These are phyloP conservation scores for Schwanniomyces polymorphus DNA, from an alignment of 805 yeast genomes.

Conservation along the genomic window DNA sequence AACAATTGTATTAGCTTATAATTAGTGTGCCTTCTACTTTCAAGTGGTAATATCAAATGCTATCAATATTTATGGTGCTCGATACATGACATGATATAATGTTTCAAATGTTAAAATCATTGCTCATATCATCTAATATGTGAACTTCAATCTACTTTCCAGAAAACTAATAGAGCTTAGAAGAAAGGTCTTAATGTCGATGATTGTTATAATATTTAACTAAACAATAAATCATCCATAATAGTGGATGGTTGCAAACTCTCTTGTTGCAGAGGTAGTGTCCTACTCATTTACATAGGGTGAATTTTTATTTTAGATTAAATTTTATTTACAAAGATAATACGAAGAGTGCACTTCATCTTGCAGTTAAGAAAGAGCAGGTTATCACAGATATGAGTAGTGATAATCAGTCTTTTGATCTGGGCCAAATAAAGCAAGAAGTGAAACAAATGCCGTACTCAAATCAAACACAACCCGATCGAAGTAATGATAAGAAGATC, in stretches of 20 bases:
- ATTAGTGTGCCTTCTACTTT: too few relatives aligned
- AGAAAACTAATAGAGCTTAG: too few relatives aligned
- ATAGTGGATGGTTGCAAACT: neutral
- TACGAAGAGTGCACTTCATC: neutral
- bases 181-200: too few relatives aligned
- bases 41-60: too few relatives aligned
- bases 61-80: too few relatives aligned
- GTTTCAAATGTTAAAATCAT: too few relatives aligned
- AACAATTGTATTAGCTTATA: too few relatives aligned
- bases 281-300: neutral
- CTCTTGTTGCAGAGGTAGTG: neutral
- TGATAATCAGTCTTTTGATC: conserved; percentile 1
- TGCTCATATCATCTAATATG: too few relatives aligned
- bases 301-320: neutral
- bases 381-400: conserved; percentile 1
- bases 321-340: neutral
- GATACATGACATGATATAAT: too few relatives aligned
- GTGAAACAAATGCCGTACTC: neutral
- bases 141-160: too few relatives aligned
- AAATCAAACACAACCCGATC: neutral
- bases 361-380: neutral
- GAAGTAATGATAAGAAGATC: neutral
- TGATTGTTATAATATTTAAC: too few relatives aligned
- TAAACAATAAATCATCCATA: too few relatives aligned
- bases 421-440: neutral